Conservation (phyloP, 192 early-diverging fungal species). For the Podila epicladia region DNA sequence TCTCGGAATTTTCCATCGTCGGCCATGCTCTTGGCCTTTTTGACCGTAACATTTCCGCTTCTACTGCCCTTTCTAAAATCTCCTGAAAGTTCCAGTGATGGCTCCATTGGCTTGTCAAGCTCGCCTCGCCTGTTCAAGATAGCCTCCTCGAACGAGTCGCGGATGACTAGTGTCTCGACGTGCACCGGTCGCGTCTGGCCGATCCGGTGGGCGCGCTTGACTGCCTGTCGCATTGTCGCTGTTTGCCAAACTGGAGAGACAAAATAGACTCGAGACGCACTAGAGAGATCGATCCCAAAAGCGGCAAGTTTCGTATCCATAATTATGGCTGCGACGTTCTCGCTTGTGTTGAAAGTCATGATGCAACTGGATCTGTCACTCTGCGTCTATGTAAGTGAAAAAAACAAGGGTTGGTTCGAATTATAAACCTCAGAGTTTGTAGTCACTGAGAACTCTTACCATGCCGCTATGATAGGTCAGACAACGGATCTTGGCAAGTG, state of each 20-base stretch:
- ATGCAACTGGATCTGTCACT: conserved; percentile 57
- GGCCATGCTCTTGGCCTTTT: conserved; percentile 1
- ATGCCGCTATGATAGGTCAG: conserved; percentile 63
- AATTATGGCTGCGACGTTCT: conserved; percentile 58
- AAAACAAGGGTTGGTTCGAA: background rate
- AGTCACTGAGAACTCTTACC: conserved; percentile 20
- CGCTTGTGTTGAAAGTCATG: conserved; percentile 71
- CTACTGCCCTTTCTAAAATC: background rate
- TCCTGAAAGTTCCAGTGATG: background rate
- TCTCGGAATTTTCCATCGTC: conserved; percentile 27
- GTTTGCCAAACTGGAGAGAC: conserved; percentile 78
- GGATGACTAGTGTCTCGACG: conserved; percentile 68
- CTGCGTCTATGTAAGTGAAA: conserved; percentile 32
- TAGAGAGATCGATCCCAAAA: conserved; percentile 82
- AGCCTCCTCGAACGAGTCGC: conserved; percentile 63
- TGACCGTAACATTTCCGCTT: background rate
- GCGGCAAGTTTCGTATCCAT: conserved; percentile 66
- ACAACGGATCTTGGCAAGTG: conserved; percentile 60
- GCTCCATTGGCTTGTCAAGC: background rate
- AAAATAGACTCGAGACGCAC: conserved; percentile 77
- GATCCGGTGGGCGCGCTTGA: conserved; percentile 87
- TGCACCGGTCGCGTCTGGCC: conserved; percentile 71
- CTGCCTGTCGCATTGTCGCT: conserved; percentile 81
- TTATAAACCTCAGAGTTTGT: background rate
- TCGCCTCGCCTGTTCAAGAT: conserved; percentile 33